A percentile compares a stretch with the other conserved stretches of the same genome.
Evolutionary conservation across 371 early-diverging fungal genomes (phyloP).

Genomic region (Rhizopus delemar): DNA sequence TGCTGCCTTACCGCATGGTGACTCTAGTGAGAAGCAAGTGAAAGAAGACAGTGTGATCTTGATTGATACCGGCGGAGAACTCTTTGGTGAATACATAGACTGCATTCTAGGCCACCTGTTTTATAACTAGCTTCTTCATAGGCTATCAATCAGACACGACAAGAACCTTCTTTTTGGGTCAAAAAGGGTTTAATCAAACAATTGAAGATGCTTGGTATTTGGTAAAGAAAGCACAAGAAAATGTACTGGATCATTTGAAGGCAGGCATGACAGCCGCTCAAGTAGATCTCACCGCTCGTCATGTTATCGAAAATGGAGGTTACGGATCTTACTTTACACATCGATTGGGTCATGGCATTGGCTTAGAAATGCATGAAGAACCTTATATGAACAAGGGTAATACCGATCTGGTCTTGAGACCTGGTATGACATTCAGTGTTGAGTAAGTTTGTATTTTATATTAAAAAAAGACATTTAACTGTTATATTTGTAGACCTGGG

Average conservation of each 20-base stretch:
- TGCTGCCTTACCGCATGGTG: constrained; percentile 64
- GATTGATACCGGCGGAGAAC: constrained; percentile 59
- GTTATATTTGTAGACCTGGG: constrained; percentile 36
- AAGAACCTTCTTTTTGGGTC: constrained; percentile 53
- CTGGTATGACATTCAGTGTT: constrained; percentile 62
- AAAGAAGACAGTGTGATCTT: constrained; percentile 48
- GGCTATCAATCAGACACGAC: constrained; percentile 57
- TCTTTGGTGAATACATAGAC: constrained; percentile 32
- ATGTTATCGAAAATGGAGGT: constrained; percentile 44
- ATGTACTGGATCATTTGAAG: constrained; percentile 35
- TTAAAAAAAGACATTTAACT: not conserved
- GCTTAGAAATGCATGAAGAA: constrained; percentile 62
- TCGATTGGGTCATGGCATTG: constrained; percentile 63
- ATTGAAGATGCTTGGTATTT: constrained; percentile 57
- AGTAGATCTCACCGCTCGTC: constrained; percentile 56
- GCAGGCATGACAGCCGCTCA: constrained; percentile 43
- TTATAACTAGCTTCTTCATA: not conserved
- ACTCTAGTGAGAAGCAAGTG: constrained; percentile 44
- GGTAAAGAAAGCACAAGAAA: constrained; percentile 53
- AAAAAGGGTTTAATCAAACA: constrained; percentile 47
- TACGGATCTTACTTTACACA: constrained; percentile 58
- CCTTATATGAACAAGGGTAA: constrained; percentile 64
- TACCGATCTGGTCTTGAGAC: constrained; percentile 34
- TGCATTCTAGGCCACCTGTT: not conserved
- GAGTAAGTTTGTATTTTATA: constrained; percentile 24